Evolutionary conservation across 164 flowering plant species (phyloP).

Genomic region (Annona squamosa): DNA sequence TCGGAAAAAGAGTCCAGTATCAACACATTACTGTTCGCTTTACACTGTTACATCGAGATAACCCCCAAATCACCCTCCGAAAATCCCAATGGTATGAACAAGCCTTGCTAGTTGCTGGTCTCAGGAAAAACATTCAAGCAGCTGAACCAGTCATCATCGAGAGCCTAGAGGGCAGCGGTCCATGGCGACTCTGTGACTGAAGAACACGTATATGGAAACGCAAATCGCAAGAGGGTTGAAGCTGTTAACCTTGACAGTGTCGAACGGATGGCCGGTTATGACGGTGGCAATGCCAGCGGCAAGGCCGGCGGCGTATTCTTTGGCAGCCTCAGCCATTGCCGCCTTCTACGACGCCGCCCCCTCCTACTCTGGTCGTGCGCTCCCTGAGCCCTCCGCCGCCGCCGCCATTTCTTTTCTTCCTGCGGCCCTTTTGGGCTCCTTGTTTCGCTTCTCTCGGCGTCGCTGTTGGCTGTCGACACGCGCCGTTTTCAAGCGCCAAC

Average conservation of each 20-base stretch:
- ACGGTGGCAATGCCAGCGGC: conserved; percentile 87
- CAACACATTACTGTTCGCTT: too few species aligned
- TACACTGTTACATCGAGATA: too few species aligned
- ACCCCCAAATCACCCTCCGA: too few species aligned
- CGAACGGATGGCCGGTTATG: conserved; percentile 79
- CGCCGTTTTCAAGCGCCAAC: background rate
- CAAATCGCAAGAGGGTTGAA: background rate
- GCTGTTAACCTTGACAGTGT: conserved; percentile 71
- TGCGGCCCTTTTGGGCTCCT: background rate
- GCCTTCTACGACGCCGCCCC: background rate
- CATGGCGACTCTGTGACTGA: background rate
- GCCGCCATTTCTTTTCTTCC: background rate
- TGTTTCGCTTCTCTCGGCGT: background rate
- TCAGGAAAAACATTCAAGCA: too few species aligned
- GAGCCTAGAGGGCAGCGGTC: background rate
- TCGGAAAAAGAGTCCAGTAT: too few species aligned
- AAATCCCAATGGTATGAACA: too few species aligned
- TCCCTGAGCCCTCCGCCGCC: background rate
- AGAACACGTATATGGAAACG: background rate
- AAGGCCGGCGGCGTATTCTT: conserved; percentile 79
- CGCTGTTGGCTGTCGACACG: background rate
- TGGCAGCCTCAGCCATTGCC: conserved; percentile 36
- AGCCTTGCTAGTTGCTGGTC: too few species aligned
- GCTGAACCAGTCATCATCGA: too few species aligned
- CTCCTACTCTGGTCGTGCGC: too few species aligned